These are phyloP conservation scores for Eutrema salsugineum DNA, from an alignment of 441 rosid species.

Conservation along the genomic window DNA sequence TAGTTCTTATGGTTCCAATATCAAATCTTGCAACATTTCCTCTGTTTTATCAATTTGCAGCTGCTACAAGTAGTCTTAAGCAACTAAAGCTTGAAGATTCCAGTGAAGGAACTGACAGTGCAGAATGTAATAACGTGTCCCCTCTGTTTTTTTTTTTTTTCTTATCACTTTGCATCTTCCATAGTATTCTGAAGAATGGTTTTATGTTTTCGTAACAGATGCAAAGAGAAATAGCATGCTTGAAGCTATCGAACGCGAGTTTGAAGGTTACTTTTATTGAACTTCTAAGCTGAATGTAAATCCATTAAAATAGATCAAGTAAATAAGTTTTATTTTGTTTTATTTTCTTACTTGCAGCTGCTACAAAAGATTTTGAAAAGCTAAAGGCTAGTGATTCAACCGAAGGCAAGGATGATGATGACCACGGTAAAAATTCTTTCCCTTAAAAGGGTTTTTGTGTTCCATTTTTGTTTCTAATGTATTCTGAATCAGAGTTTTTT, in stretches of 20 bases:
- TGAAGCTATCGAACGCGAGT: slow-evolving; percentile 33
- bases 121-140: slow-evolving; percentile 4
- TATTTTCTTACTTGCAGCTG: slow-evolving; percentile 19
- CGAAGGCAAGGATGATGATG: slow-evolving; percentile 4
- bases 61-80: slow-evolving; percentile 29
- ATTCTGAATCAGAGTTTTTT: background rate
- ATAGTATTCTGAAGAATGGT: background rate
- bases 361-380: slow-evolving; percentile 24
- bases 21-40: background rate
- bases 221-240: slow-evolving; percentile 30
- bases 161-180: background rate
- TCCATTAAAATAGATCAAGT: background rate
- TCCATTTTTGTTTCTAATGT: background rate
- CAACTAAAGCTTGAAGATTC: slow-evolving; percentile 13
- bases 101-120: slow-evolving; percentile 12
- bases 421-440: slow-evolving; percentile 6
- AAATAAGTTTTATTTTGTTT: background rate
- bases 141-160: background rate
- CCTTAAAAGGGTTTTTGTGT: background rate
- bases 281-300: slow-evolving; percentile 1
- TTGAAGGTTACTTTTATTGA: slow-evolving; percentile 24
- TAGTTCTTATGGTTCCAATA: background rate
- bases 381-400: slow-evolving; percentile 12
- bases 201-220: slow-evolving; percentile 14
- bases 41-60: slow-evolving; percentile 14